Evolutionary conservation across 2,329 filamentous ascomycete species (phyloP).

Genomic region (Colletotrichum costaricense): DNA sequence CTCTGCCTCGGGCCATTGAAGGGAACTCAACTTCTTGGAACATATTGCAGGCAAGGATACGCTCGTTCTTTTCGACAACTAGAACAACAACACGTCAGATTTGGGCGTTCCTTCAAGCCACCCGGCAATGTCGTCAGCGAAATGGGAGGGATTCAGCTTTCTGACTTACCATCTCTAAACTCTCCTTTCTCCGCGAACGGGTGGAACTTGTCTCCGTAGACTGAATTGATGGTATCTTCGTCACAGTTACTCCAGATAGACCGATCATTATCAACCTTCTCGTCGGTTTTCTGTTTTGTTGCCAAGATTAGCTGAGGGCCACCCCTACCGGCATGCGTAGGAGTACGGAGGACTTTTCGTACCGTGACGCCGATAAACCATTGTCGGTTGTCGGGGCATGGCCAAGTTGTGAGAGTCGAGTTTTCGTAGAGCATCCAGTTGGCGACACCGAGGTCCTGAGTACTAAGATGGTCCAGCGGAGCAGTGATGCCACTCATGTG

Average conservation of each 20-base stretch:
- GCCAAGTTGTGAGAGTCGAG: constrained; percentile 37
- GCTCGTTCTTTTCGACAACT: constrained; percentile 37
- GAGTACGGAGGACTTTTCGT: not conserved
- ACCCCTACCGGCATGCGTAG: not conserved
- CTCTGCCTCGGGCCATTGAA: constrained; percentile 35
- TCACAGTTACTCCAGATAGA: constrained; percentile 31
- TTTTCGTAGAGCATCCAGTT: constrained; percentile 39
- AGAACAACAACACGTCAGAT: not conserved
- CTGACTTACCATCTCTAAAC: constrained; percentile 15
- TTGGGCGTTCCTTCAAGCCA: not conserved
- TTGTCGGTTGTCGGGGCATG: constrained; percentile 36
- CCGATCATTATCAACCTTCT: not conserved
- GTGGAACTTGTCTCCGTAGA: constrained; percentile 37
- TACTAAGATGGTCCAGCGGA: constrained; percentile 13
- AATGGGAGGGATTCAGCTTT: not conserved
- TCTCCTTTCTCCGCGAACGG: constrained; percentile 36
- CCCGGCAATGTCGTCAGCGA: not conserved
- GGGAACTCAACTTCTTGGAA: constrained; percentile 38
- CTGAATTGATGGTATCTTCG: constrained; percentile 31
- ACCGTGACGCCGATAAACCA: constrained; percentile 39
- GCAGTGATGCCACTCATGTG: not conserved
- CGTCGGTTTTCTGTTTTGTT: not conserved
- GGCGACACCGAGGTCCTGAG: constrained; percentile 32
- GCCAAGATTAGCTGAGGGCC: not conserved
- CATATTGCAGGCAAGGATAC: constrained; percentile 37